phyloP scores from a whole-genome alignment of 2,329 filamentous ascomycete species.

The Aspergillus texensis region DNA sequence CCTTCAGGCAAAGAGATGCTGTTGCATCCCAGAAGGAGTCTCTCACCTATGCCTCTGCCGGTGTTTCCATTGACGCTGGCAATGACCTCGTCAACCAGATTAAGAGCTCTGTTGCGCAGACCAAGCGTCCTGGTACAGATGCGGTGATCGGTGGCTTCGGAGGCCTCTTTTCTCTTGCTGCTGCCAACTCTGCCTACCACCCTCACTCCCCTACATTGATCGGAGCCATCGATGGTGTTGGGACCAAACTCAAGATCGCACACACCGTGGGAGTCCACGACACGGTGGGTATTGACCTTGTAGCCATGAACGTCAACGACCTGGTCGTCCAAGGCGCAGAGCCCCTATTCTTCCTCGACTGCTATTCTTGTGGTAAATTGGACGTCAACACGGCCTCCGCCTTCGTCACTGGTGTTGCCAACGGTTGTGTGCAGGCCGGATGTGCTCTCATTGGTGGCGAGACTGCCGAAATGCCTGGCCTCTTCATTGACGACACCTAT shows the following conservation, averaged over 20 bases:
- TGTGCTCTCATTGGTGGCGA: conserved; percentile 96
- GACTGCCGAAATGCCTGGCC: conserved; percentile 97
- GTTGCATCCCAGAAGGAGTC: conserved; percentile 28
- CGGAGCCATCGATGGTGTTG: conserved; percentile 94
- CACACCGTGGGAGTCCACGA: conserved; percentile 87
- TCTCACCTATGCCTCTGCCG: conserved; percentile 89
- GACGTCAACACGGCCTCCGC: conserved; percentile 74
- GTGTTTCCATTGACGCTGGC: conserved; percentile 91
- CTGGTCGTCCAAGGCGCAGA: conserved; percentile 94
- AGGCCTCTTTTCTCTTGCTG: conserved; percentile 77
- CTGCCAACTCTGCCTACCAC: conserved; percentile 71
- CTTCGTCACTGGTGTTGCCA: conserved; percentile 90
- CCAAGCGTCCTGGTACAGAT: conserved; percentile 81
- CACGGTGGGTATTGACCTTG: conserved; percentile 93
- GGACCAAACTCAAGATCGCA: conserved; percentile 95
- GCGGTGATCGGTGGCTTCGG: conserved; percentile 96
- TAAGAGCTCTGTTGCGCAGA: conserved; percentile 85
- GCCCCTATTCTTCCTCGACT: conserved; percentile 95
- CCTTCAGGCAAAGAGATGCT: conserved; percentile 42
- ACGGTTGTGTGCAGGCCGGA: conserved; percentile 79
- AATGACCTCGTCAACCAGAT: conserved; percentile 92
- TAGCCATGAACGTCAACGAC: conserved; percentile 99
- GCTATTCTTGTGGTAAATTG: conserved; percentile 91
- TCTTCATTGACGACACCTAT: conserved; percentile 87
- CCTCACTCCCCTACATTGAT: conserved; percentile 76